These are phyloP conservation scores for Cunninghamia lanceolata DNA, from an alignment of 75 land plant species.

Conservation along the genomic window DNA sequence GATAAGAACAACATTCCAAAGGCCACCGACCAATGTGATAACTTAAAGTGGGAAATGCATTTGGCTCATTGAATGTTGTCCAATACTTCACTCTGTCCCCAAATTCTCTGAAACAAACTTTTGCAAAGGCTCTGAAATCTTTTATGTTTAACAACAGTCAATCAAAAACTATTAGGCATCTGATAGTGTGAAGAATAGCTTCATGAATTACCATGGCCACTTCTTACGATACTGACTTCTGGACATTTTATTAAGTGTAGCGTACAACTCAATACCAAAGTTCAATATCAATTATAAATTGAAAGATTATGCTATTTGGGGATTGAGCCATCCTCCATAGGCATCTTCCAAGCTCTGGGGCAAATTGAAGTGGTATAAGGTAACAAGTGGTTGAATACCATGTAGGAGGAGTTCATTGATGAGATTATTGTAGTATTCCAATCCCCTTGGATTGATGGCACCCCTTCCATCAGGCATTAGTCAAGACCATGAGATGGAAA, in stretches of 20 bases:
- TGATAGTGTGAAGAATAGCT: neutral
- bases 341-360: constrained; percentile 70
- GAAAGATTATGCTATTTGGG: constrained; percentile 41
- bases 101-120: constrained; percentile 63
- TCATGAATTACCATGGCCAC: too few species aligned
- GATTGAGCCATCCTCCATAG: constrained; percentile 64
- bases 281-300: too few species aligned
- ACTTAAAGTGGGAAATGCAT: constrained; percentile 24
- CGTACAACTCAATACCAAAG: neutral
- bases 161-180: neutral
- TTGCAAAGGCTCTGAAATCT: constrained; percentile 49
- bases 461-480: too few species aligned
- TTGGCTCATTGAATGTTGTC: constrained; percentile 68
- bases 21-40: constrained; percentile 35
- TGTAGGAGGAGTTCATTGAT: constrained; percentile 16
- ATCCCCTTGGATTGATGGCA: neutral
- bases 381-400: constrained; percentile 72
- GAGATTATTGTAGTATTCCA: constrained; percentile 34
- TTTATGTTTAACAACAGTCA: constrained; percentile 31
- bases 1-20: constrained; percentile 19
- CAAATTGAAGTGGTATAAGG: constrained; percentile 43
- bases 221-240: too few species aligned
- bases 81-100: constrained; percentile 64
- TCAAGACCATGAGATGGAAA: too few species aligned
- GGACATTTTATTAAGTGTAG: too few species aligned